Percentiles rank a stretch among this genome's conserved stretches.
These are phyloP conservation scores for Penicillium diatomitis DNA, from an alignment of 495 filamentous ascomycete species.

Conservation along the genomic window DNA sequence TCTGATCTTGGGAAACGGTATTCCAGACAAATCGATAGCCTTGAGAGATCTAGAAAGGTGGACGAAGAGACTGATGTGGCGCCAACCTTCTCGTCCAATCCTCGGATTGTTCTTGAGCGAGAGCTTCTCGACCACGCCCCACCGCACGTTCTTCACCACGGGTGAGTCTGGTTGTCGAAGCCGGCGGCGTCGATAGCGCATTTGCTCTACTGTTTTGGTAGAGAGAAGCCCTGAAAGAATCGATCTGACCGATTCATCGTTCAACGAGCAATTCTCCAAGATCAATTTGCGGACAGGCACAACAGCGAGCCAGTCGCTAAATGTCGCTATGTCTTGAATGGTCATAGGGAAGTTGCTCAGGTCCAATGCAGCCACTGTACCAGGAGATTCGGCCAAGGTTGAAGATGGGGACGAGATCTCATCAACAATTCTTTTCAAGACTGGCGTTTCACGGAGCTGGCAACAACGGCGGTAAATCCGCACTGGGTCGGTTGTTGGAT, in stretches of 20 bases:
- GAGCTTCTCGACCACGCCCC: constrained; percentile 75
- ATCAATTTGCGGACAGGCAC: constrained; percentile 81
- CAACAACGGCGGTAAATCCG: constrained; percentile 93
- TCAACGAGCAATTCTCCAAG: constrained; percentile 77
- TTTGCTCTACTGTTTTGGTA: constrained; percentile 55
- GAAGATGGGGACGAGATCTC: constrained; percentile 67
- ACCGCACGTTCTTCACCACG: constrained; percentile 29
- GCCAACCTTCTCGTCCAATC: constrained; percentile 81
- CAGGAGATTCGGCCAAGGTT: constrained; percentile 48
- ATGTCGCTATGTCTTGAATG: constrained; percentile 69
- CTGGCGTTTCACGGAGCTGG: constrained; percentile 82
- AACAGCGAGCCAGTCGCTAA: constrained; percentile 89
- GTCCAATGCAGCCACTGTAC: constrained; percentile 71
- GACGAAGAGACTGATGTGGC: constrained; percentile 79
- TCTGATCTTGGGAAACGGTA: constrained; percentile 58
- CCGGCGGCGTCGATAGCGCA: constrained; percentile 36
- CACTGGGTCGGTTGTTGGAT: constrained; percentile 81
- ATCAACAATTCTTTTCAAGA: constrained; percentile 78
- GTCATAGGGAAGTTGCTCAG: constrained; percentile 77
- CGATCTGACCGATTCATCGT: constrained; percentile 75
- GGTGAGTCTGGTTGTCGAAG: constrained; percentile 15
- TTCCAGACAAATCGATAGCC: constrained; percentile 75
- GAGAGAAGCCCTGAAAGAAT: constrained; percentile 81
- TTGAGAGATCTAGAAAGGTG: constrained; percentile 82
- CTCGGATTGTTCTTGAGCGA: constrained; percentile 84